Conservation (phyloP, 305 asterid species). For the Rubia tinctorum region DNA sequence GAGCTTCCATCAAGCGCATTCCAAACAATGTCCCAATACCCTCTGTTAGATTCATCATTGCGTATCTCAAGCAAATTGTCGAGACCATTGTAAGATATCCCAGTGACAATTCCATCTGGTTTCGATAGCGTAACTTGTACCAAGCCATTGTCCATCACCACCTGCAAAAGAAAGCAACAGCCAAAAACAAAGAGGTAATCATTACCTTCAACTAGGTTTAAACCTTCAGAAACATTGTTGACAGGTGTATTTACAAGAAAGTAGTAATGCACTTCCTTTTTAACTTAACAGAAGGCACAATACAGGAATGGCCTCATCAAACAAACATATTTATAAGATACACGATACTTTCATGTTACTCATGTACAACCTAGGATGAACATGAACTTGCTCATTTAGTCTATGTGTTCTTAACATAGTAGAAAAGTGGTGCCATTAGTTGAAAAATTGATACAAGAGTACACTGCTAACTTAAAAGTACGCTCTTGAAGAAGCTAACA, state of each 20-base stretch:
- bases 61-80: slow-evolving; percentile 88
- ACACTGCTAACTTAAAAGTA: not conserved
- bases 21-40: slow-evolving; percentile 99
- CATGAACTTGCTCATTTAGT: not conserved
- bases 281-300: not conserved
- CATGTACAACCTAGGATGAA: not conserved
- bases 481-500: not conserved
- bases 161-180: slow-evolving; percentile 41
- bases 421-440: not conserved
- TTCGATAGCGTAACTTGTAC: slow-evolving; percentile 75
- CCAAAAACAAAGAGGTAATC: slow-evolving; percentile 4
- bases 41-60: slow-evolving; percentile 74
- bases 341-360: not conserved
- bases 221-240: not conserved
- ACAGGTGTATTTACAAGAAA: not conserved
- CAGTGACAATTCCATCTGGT: slow-evolving; percentile 87
- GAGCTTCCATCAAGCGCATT: slow-evolving; percentile 66
- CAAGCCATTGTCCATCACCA: slow-evolving; percentile 80
- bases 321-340: not conserved
- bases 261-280: not conserved
- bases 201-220: not conserved
- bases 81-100: slow-evolving; percentile 58
- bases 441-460: too few species aligned
- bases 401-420: not conserved
- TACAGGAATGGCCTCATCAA: not conserved